phyloP scores from a whole-genome alignment of 139 green algal genomes.

The Bryopsis sp. region DNA sequence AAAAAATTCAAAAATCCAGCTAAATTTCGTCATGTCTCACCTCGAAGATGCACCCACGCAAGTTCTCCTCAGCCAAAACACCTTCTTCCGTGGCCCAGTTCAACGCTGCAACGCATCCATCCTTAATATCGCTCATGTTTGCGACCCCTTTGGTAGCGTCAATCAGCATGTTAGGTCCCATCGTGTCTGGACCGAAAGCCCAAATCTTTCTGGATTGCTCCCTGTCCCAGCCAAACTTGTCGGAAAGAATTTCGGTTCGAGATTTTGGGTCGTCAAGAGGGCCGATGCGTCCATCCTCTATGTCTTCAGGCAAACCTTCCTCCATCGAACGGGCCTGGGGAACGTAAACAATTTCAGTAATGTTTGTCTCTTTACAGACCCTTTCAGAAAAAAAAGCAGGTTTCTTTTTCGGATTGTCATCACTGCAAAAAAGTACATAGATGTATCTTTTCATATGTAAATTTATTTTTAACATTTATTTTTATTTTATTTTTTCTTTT shows the following conservation, averaged over 20 bases:
- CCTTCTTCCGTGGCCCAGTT: slow-evolving; percentile 99
- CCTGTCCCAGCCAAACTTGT: slow-evolving; percentile 99
- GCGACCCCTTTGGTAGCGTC: slow-evolving; percentile 99
- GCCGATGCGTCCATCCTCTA: slow-evolving; percentile 83
- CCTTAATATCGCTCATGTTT: slow-evolving; percentile 99
- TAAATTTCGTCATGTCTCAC: no score
- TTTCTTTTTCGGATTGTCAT: no score
- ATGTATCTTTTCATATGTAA: no score
- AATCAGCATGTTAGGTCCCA: slow-evolving; percentile 92
- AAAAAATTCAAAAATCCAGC: no score
- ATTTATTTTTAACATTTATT: no score
- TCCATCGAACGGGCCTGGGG: slow-evolving; percentile 86
- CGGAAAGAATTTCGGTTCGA: slow-evolving; percentile 79
- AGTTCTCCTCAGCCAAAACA: slow-evolving; percentile 97
- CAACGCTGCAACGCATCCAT: slow-evolving; percentile 90
- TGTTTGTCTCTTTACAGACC: no score
- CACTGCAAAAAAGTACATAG: no score
- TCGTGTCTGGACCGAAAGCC: slow-evolving; percentile 98
- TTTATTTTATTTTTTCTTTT: no score
- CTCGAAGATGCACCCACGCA: slow-evolving; percentile 94
- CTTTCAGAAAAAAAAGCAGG: no score
- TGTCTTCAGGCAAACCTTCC: slow-evolving; percentile 93
- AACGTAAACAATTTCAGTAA: no score
- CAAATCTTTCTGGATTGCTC: slow-evolving; percentile 99
- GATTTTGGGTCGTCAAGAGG: slow-evolving; percentile 24